These are phyloP conservation scores for Dioscorea alata DNA, from an alignment of 106 monocot genomes.

Conservation along the genomic window DNA sequence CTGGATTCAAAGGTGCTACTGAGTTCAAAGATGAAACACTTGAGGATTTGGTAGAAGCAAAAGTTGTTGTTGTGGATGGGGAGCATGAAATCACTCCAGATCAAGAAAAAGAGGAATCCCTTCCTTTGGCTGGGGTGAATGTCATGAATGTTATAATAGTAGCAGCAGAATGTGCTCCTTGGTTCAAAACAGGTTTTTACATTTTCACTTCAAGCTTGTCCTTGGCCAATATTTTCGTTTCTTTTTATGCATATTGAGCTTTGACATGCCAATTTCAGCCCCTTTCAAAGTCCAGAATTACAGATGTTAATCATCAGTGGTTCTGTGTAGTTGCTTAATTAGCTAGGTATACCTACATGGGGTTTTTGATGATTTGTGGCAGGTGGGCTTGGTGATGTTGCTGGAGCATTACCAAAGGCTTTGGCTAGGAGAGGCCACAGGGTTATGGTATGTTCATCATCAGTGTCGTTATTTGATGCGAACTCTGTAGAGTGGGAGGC, in stretches of 20 bases:
- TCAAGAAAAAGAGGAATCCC: conserved; percentile 27
- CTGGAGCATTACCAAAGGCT: conserved; percentile 82
- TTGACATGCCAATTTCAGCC: not conserved
- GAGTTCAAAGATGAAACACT: conserved; percentile 5
- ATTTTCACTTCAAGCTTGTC: not conserved
- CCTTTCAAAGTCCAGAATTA: not conserved
- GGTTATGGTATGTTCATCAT: conserved; percentile 50
- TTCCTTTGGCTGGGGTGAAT: conserved; percentile 67
- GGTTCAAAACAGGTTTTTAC: conserved; percentile 77
- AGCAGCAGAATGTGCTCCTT: conserved; percentile 91
- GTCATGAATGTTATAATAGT: conserved; percentile 90
- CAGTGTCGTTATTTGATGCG: not conserved
- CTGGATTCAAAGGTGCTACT: conserved; percentile 3
- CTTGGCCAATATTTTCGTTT: not conserved
- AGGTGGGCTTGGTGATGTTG: conserved; percentile 99
- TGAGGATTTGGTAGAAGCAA: conserved; percentile 17
- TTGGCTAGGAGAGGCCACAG: conserved; percentile 81
- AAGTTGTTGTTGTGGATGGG: conserved; percentile 3
- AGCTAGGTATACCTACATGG: too few relatives aligned
- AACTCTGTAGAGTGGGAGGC: not conserved
- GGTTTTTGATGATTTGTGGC: not conserved
- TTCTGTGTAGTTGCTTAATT: too few relatives aligned
- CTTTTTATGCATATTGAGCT: not conserved
- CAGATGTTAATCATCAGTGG: too few relatives aligned
- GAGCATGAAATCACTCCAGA: conserved; percentile 12